Evolutionary conservation across 176 grass and related monocot species (phyloP), one percentile per base, ranked within the genome.

Genomic region (Phoenix roebelenii): DNA sequence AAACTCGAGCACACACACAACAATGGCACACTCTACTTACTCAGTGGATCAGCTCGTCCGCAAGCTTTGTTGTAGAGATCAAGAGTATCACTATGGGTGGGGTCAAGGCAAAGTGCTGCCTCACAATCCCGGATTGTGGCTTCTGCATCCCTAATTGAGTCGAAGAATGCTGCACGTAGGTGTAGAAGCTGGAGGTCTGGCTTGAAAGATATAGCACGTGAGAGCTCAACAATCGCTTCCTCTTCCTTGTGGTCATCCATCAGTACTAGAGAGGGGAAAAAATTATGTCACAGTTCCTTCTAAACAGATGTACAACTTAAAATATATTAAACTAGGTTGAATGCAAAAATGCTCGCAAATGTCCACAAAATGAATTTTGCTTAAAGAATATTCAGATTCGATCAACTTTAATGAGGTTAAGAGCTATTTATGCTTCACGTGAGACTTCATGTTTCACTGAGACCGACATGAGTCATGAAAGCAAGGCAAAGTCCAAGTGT

Each of bases 231-330:
- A 1, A 96, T 87, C 22, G 92, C 92, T 28, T 96, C 83, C 15
- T 88, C 78, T 26, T 90, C 80, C 69, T 86, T 96, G 75, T 65
- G 74, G 32, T 96, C 92, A 18, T 91, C 92, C 87, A 91, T 96
- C 68, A 96, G 55, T 59, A 96, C 87, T 91, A 72, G 7, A 71
- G 0, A 71, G 7, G 18, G 22, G 49, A 5, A 1, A 29, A 24
- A 44, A 14, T 44, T 44, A 44, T 44, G 35, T 44, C 35, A 44
- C 35, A 44, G 35, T 14, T 44, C 35, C 9, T 12, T 44, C 35
- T 44, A 44, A 44, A 44, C 2, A 44, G 35, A 44, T 44, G 35
- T 44, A 6, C 35, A 44, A 44, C 10, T 44, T 44, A 44, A 44
- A 44, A 44, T 44, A 44, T 14, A 44, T 44, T 2, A 44, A 44